Base-by-base conservation (phyloP, 164 flowering plant genomes). In the Paratinospora sagittata region DNA sequence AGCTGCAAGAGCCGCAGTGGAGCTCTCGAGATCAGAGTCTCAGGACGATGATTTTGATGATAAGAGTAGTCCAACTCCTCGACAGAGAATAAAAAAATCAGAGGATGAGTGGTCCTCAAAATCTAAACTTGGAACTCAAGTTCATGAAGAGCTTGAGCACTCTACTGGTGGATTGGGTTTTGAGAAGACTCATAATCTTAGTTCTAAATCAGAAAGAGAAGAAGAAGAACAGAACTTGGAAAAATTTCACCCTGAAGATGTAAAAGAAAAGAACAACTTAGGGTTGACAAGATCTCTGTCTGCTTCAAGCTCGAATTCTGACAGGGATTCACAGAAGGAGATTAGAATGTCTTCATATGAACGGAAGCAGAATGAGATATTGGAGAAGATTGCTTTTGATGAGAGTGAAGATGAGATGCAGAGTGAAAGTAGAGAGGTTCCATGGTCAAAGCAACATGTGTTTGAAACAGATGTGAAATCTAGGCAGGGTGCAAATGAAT, bases 1-100 rank as follows among this genome's bases (percentile, higher is more conserved):
- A 0, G 97, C 97, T 23, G 97, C 97, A 72, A 83, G 92, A 76
- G 93, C 90, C 3, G 97, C 93, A 3, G 90, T 89, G 70, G 92
- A 84, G 66, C 91, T 91, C 27, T 89, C 93, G 21, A 75, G 83
- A 49, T 74, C 83, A n/a, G 76, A 43, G 19, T 58, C 87, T 14
- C n/a, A n/a, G n/a, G n/a, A n/a, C n/a, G n/a, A n/a, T n/a, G n/a
- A n/a, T n/a, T n/a, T n/a, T n/a, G n/a, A 80, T 67, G 78, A 79
- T 69, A 80, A 68, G 2, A 63, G 65, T 45, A 73, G 78, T 75
- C 75, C 76, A 2, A 17, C 49, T 55, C 27, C 37, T 66, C 74
- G 52, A 19, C 21, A 1, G 9, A 13, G 27, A 27, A 72, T 70
- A 69, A 78, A 78, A 37, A 67, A 58, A 37, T 58, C 73, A 17